These are phyloP conservation scores for Aurantiochytrium sp. DNA, from an alignment of 108 stramenopile species.

Conservation along the genomic window DNA sequence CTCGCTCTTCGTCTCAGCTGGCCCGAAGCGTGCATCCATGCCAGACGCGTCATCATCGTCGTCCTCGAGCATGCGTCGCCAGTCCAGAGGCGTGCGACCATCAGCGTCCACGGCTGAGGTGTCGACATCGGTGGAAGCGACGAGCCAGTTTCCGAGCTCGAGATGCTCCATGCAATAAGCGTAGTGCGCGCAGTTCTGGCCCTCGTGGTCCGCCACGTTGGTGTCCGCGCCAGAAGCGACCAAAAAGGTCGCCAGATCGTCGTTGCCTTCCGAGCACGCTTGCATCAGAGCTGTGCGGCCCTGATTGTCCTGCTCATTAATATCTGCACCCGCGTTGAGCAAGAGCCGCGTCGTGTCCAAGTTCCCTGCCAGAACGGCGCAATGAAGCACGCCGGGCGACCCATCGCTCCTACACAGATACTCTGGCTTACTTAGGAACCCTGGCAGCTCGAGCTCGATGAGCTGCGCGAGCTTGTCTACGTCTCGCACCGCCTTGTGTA, in stretches of 20 bases:
- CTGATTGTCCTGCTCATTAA: background rate
- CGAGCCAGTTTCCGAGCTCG: conserved; percentile 20
- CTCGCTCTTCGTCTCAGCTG: no score
- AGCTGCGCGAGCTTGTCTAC: background rate
- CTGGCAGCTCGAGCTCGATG: background rate
- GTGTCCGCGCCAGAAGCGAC: background rate
- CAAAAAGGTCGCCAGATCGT: background rate
- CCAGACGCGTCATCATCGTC: no score
- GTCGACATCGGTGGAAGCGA: background rate
- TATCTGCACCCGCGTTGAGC: conserved; percentile 12
- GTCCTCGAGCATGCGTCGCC: background rate
- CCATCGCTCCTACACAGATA: background rate
- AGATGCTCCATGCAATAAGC: conserved; percentile 28
- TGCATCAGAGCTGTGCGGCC: background rate
- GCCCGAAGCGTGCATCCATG: no score
- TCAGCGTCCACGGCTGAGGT: conserved; percentile 27
- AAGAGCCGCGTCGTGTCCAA: background rate
- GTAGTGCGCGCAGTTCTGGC: background rate
- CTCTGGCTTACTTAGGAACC: background rate
- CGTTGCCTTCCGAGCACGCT: conserved; percentile 18
- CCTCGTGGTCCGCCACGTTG: background rate
- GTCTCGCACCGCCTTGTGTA: conserved; percentile 6
- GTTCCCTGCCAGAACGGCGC: conserved; percentile 1
- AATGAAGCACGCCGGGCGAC: background rate
- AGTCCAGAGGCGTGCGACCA: conserved; percentile 5